phyloP scores from a whole-genome alignment of 495 filamentous ascomycete species.

The Wilcoxina mikolae region DNA sequence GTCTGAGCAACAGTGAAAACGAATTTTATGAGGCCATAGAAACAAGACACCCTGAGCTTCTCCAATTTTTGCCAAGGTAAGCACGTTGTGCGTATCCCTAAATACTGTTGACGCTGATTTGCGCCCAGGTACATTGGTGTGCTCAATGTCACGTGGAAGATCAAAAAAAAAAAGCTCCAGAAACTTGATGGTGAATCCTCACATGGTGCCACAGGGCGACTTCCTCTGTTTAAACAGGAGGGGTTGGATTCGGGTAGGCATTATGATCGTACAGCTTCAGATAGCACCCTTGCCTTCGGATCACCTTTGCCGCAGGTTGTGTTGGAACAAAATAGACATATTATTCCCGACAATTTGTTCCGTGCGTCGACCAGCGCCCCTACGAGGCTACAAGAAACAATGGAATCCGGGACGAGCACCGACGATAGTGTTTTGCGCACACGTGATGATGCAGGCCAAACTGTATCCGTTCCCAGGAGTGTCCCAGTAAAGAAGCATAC shows the following conservation, averaged over 20 bases:
- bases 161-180: conserved; percentile 35
- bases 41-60: conserved; percentile 68
- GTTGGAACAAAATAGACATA: conserved; percentile 89
- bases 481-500: conserved; percentile 7
- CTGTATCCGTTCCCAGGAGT: neutral
- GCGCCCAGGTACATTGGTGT: conserved; percentile 80
- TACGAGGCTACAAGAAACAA: conserved; percentile 11
- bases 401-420: conserved; percentile 1
- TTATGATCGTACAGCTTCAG: neutral
- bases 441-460: neutral
- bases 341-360: conserved; percentile 73
- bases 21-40: conserved; percentile 97
- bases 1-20: conserved; percentile 92
- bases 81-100: conserved; percentile 26
- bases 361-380: conserved; percentile 32
- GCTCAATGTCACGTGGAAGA: conserved; percentile 90
- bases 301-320: conserved; percentile 71
- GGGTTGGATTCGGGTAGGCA: neutral
- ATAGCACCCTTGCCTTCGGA: conserved; percentile 8
- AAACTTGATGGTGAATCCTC: conserved; percentile 1
- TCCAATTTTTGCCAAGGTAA: conserved; percentile 85
- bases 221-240: neutral
- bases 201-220: neutral
- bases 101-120: conserved; percentile 10
- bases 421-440: conserved; percentile 2